Base-by-base conservation (phyloP, 2,329 filamentous ascomycete species). In the Diplodia mutila region DNA sequence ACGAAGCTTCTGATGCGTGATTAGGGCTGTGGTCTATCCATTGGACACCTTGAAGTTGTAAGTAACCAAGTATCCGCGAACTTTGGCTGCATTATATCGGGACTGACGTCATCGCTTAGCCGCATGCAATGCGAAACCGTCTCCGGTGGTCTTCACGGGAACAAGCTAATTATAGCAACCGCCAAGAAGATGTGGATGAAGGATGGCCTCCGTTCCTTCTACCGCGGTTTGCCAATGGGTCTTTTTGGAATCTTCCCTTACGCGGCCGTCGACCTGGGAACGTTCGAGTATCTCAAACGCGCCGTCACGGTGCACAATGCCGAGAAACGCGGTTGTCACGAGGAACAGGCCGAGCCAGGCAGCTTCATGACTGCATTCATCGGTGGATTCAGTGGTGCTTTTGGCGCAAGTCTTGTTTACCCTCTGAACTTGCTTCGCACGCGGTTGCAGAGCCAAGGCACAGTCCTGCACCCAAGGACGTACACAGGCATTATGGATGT, bases 231-330 rank as follows among this genome's bases (percentile, higher is more conserved):
- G 39, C 94, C 93, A 0, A 95, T 98, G 87, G 95, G 95, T 18
- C 85, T 99, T 4, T 82, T 97, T 61, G 95, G 95, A 77, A 97
- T 98, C 89, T 99, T 99, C 74, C 95, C 95, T 0, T 99, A 98
- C 78, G 94, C 93, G 51, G 95, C 95, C 61, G 96, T 99, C 75
- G 95, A 99, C 76, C 90, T 99, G 75, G 93, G 92, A 71, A 97
- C 93, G 0, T 99, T 98, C 75, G 95, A 99, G 80, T 89, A 95
- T 69, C 86, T 97, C 69, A 99, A 99, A 80, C 88, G 87, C 57
- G 85, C 85, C 8, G 88, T 96, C 70, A 86, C 90, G 39, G 81
- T 81, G 4, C 89, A 90, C 71, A 91, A 93, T 75, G 91, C 93
- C 14, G 88, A 87, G 68, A 81, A 85, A 39, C 80, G 87, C 11